These are phyloP conservation scores for Penicillium sp. DNA, from an alignment of 2,329 filamentous ascomycete species.

Conservation along the genomic window DNA sequence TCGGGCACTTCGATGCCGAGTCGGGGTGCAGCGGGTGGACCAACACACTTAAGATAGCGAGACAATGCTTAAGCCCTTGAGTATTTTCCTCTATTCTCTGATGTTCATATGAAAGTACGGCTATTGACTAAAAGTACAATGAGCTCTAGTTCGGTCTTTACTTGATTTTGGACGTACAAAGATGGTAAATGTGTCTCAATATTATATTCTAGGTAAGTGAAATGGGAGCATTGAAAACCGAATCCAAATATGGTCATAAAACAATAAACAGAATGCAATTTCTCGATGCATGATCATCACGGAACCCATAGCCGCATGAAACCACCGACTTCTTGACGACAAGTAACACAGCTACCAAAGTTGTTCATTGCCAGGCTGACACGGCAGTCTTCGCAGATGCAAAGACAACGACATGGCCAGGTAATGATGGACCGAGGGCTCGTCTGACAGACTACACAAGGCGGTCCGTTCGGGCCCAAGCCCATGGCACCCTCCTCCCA, in stretches of 20 bases:
- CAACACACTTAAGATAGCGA: too few relatives aligned
- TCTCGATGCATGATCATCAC: slow-evolving; percentile 17
- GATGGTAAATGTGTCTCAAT: neutral
- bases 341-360: slow-evolving; percentile 94
- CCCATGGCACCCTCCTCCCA: slow-evolving; percentile 74
- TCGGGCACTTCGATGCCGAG: too few relatives aligned
- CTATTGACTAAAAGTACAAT: too few relatives aligned
- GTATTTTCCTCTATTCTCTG: too few relatives aligned
- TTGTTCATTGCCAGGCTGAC: slow-evolving; percentile 95
- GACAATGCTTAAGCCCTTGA: too few relatives aligned
- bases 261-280: neutral
- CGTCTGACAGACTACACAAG: slow-evolving; percentile 91
- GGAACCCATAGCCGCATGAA: slow-evolving; percentile 93
- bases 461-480: slow-evolving; percentile 71
- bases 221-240: neutral
- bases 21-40: too few relatives aligned
- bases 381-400: slow-evolving; percentile 90
- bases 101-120: too few relatives aligned
- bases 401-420: slow-evolving; percentile 94
- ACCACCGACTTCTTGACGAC: slow-evolving; percentile 80
- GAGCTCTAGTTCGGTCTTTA: neutral
- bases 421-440: slow-evolving; percentile 84
- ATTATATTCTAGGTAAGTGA: neutral
- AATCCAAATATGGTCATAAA: neutral
- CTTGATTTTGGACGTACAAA: too few relatives aligned